Base-by-base conservation (phyloP, 345 rosid genomes). In the Bretschneidera sinensis region DNA sequence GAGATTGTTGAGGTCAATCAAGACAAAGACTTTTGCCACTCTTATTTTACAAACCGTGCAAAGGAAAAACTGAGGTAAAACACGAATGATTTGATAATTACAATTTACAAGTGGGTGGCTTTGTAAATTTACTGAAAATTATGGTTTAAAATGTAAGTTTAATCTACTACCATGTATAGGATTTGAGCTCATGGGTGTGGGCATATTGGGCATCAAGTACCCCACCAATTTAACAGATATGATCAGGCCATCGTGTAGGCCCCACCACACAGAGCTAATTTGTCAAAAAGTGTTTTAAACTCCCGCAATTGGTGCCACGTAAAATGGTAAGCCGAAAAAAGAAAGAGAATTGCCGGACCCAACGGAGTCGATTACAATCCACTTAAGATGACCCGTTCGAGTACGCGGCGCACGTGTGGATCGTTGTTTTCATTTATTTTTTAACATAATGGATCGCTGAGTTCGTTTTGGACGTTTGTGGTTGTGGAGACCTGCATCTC, bases 181-280 rank as follows among this genome's bases (percentile, higher is more conserved):
- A n/a, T n/a, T n/a, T n/a, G n/a, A 78, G 70, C 67, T 19, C 56
- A 61, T 61, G 73, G 74, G 71, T 69, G 81, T 71, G 23, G 67
- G 79, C 79, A 72, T 51, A 77, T 77, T 76, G 80, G 71, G 49
- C 76, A 60, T 70, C 73, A 71, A 62, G 55, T 59, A 71, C 78
- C 82, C 82, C 63, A 72, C 80, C 74, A 24, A 22, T 60, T 48
- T 60, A 53, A 71, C 71, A 76, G 74, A 65, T 49, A 74, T 74
- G 79, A 68, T 74, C 59, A 43, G 47, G 23, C 63, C 21, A 34
- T 19, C 4, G 8, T 17, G n/a, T 16, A 25, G 50, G 1, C 20
- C 49, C 61, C 34, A 6, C 54, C 67, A 18, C 65, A 11, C 33
- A 25, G n/a, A 43, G 21, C 69, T 1, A 60, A 17, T 15, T 11